Evolutionary conservation across 2,329 filamentous ascomycete species (phyloP), one percentile per base, ranked within the genome.

Genomic region (Penicillium crustosum): DNA sequence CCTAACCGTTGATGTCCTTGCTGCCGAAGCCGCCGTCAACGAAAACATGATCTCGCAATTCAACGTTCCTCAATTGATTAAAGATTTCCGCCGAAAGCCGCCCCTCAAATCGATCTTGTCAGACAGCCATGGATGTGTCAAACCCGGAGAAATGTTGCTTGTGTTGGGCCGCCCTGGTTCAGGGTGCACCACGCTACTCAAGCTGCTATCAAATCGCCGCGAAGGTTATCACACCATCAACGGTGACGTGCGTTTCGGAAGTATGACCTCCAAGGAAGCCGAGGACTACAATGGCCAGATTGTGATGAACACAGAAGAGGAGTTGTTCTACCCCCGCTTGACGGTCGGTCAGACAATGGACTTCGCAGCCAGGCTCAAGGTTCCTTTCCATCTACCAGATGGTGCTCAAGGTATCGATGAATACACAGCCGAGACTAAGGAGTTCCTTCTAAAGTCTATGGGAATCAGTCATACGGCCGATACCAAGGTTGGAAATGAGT

Each of bases 141-240:
- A 86, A 69, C 87, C 87, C 0, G 88, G 87, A n/a, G 86, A 89
- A 70, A 89, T 89, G 87, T 73, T 89, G 1, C 77, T 89, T 0
- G 86, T 90, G 0, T 77, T 90, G 0, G 88, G 88, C 2, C 80
- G 86, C 1, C 87, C 88, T 0, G 88, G 87, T 0, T 80, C 85
- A 4, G 87, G 87, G 35, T 91, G 89, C 70, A 89, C 87, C 0
- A 88, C 87, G 0, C 78, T 91, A 9, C 78, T 91, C 45, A 90
- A 88, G 64, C 78, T 88, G 62, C 77, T 91, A 6, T 81, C 86
- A 44, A 90, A 90, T 65, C 81, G 83, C 53, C 77, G 86, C 38
- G 73, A 71, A 7, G 86, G 86, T 6, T 89, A 83, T 62, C 78
- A 81, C 38, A 77, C 77, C 0, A 78, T 89, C 3, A 70, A 78